A percentile compares a stretch with the other conserved stretches of the same genome.
phyloP scores from a whole-genome alignment of 192 early-diverging fungal species.

The Mortierella antarctica region DNA sequence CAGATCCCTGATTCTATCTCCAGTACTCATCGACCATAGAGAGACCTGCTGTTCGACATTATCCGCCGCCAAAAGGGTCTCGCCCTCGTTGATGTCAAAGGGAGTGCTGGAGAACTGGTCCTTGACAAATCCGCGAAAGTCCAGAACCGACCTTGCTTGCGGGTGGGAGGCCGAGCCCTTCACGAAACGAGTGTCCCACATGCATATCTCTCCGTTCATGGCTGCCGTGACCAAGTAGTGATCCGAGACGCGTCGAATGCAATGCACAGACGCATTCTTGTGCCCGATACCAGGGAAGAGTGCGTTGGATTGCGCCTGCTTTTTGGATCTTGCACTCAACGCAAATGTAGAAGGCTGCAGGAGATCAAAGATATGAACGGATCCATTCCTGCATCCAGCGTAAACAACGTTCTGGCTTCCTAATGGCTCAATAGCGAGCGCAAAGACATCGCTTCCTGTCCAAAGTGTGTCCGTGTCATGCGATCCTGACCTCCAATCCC shows the following conservation, averaged over 20 bases:
- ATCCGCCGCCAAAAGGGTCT: conserved; percentile 28
- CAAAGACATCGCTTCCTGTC: conserved; percentile 50
- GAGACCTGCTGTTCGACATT: conserved; percentile 21
- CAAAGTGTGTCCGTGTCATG: neutral
- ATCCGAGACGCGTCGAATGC: conserved; percentile 25
- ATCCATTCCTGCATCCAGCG: conserved; percentile 46
- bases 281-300: conserved; percentile 35
- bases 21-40: conserved; percentile 36
- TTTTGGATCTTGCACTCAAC: neutral
- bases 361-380: conserved; percentile 30
- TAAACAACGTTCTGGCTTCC: conserved; percentile 20
- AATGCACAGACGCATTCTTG: conserved; percentile 27
- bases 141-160: conserved; percentile 24
- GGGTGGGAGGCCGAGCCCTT: neutral
- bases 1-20: conserved; percentile 26
- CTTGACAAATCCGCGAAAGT: conserved; percentile 10
- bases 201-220: conserved; percentile 44
- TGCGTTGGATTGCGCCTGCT: neutral
- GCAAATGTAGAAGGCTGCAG: conserved; percentile 8
- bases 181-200: conserved; percentile 49
- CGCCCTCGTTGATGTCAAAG: conserved; percentile 29
- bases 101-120: conserved; percentile 18
- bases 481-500: conserved; percentile 17
- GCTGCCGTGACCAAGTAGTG: conserved; percentile 38
- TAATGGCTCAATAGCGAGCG: conserved; percentile 20